Conservation (phyloP, 306 rosid species). For the Vachellia pachyceras region DNA sequence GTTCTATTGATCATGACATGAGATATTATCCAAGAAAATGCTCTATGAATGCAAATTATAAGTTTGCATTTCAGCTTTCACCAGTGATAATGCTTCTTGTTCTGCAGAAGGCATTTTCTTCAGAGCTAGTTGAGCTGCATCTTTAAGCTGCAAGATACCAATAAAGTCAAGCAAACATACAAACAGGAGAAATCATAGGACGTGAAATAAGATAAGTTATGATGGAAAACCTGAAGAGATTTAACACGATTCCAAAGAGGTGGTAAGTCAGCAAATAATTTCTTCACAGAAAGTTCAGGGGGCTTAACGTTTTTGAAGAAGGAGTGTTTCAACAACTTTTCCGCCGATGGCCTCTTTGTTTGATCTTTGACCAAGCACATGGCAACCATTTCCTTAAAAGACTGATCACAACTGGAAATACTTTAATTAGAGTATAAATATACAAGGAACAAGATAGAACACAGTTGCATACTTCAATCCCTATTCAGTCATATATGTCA, state of each 20-base stretch:
- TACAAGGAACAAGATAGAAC: constrained; percentile 32
- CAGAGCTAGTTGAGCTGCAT: constrained; percentile 92
- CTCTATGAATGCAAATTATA: constrained; percentile 15
- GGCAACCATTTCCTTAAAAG: constrained; percentile 99
- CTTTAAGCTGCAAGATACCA: constrained; percentile 72
- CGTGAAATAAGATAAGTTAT: not conserved
- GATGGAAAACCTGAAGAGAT: constrained; percentile 79
- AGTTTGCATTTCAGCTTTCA: constrained; percentile 35
- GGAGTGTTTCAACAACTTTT: constrained; percentile 87
- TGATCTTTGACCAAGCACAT: constrained; percentile 99
- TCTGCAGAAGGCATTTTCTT: constrained; percentile 99
- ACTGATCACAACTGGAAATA: constrained; percentile 98
- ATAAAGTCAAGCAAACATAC: constrained; percentile 37
- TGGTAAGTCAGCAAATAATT: constrained; percentile 86
- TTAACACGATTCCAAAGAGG: constrained; percentile 96
- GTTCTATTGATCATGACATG: not conserved
- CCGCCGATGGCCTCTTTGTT: constrained; percentile 93
- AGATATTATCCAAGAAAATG: constrained; percentile 25
- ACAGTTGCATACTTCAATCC: constrained; percentile 15
- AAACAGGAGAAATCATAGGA: constrained; percentile 36
- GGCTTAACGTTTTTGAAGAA: constrained; percentile 90
- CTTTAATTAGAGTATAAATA: constrained; percentile 84
- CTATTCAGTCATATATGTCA: not conserved
- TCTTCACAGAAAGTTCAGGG: constrained; percentile 91
- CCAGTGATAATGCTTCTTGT: constrained; percentile 98